Base-by-base conservation (phyloP, 345 rosid genomes). In the Microcos paniculata region DNA sequence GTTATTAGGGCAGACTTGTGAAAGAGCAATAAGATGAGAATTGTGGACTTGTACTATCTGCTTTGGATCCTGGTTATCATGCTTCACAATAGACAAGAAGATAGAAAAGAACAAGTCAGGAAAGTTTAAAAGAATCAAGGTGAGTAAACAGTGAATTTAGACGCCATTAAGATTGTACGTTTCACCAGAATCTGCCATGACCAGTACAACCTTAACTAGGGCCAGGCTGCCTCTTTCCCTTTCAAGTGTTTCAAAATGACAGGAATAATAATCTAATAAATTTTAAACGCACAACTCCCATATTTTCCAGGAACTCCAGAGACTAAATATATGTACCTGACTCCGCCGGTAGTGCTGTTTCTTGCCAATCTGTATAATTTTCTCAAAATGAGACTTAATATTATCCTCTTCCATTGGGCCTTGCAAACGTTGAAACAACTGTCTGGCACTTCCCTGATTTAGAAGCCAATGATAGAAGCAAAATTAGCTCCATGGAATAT, bases 371-470 rank as follows among this genome's bases (percentile, higher is more conserved):
- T 65, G 73, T 78, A 94, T 91, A 65, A 96, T 92, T 77, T 90
- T 91, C 82, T 96, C 96, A 86, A 96, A 96, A 90, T 96, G 99
- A 79, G 94, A 93, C 86, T 92, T 96, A 71, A 96, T 82, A 53
- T 91, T 85, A 78, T 92, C 98, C 87, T 94, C 99, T 74, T 92
- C 97, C 92, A 92, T 92, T 18, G 99, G 99, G 76, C 96, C 96
- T 86, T 91, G 99, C 81, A 96, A 82, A 69, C 88, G 91, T 80
- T 96, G 99, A 87, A 96, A 96, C 86, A 96, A 84, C 81, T 96
- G 98, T 77, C 98, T 88, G 52, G 99, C 99, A 84, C 98, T 94
- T 79, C 99, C 99, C 99, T 96, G 90, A 72, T 81, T 66, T 35
- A 59, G 52, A 18, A 68, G 76, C 62, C 23, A 78, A 65, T 43